These are phyloP conservation scores for Aureobasidium mangrovei DNA, from an alignment of 2,329 filamentous ascomycete species.

Conservation along the genomic window DNA sequence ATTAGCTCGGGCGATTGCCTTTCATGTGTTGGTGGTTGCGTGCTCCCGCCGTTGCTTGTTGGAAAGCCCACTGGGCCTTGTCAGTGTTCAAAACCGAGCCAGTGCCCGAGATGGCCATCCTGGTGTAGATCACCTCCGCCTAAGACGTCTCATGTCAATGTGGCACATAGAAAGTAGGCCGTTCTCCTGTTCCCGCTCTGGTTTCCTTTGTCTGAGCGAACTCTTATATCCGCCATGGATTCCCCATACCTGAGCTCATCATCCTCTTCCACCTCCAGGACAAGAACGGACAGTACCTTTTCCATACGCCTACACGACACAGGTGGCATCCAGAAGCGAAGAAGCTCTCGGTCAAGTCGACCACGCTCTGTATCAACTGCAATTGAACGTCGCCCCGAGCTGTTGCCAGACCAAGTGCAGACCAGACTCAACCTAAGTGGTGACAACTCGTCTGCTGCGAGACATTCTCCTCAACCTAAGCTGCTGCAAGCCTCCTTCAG, in stretches of 20 bases:
- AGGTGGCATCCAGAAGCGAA: conserved; percentile 24
- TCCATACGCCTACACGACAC: conserved; percentile 20
- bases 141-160: conserved; percentile 10
- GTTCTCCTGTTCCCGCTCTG: conserved; percentile 18
- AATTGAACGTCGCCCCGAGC: conserved; percentile 23
- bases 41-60: conserved; percentile 14
- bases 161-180: conserved; percentile 23
- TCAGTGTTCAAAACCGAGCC: conserved; percentile 13
- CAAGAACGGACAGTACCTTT: conserved; percentile 22
- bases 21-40: conserved; percentile 14
- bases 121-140: conserved; percentile 12
- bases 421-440: conserved; percentile 6
- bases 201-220: conserved; percentile 1
- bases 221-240: conserved; percentile 23
- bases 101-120: conserved; percentile 9
- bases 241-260: conserved; percentile 25
- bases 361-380: conserved; percentile 23
- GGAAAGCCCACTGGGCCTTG: conserved; percentile 15
- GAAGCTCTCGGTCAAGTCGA: conserved; percentile 20
- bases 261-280: conserved; percentile 16
- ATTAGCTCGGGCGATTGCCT: conserved; percentile 7
- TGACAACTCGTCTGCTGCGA: conserved; percentile 25
- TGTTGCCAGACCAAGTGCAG: conserved; percentile 20
- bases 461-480: conserved; percentile 26
- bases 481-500: conserved; percentile 19